phyloP scores from a whole-genome alignment of 2,329 filamentous ascomycete species.

The Alternaria panax region DNA sequence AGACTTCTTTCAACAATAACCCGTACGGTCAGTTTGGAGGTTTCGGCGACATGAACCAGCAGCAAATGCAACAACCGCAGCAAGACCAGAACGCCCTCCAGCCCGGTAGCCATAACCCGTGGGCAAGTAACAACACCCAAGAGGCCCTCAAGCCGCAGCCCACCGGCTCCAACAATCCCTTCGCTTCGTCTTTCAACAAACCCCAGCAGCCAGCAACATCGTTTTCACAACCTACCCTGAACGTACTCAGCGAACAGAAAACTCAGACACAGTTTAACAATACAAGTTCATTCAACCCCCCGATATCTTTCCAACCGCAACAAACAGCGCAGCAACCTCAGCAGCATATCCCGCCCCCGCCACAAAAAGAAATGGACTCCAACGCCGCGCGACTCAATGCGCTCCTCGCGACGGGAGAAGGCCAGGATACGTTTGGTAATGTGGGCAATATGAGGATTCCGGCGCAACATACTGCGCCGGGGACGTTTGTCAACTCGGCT shows the following conservation, averaged over 20 bases:
- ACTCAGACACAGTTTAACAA: conserved; percentile 69
- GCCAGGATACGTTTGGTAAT: conserved; percentile 97
- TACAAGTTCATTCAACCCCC: conserved; percentile 57
- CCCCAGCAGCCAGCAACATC: conserved; percentile 64
- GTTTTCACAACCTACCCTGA: conserved; percentile 71
- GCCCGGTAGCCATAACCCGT: conserved; percentile 92
- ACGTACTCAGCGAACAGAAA: conserved; percentile 83
- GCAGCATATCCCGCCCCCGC: conserved; percentile 50
- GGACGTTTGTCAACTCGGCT: conserved; percentile 95
- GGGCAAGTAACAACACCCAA: conserved; percentile 70
- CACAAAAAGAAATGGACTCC: conserved; percentile 59
- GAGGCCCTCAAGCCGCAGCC: conserved; percentile 78
- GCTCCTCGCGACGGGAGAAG: conserved; percentile 84
- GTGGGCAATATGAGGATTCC: conserved; percentile 95
- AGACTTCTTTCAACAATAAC: conserved; percentile 63
- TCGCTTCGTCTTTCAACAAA: conserved; percentile 74
- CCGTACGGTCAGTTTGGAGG: conserved; percentile 49
- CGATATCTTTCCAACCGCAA: conserved; percentile 54
- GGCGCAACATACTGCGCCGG: conserved; percentile 93
- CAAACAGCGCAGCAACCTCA: conserved; percentile 53
- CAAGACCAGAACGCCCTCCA: conserved; percentile 70
- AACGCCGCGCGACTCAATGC: conserved; percentile 80
- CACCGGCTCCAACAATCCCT: conserved; percentile 98
- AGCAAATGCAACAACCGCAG: conserved; percentile 54
- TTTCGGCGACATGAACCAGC: conserved; percentile 43